Evolutionary conservation across 2,329 filamentous ascomycete species (phyloP).

Genomic region (Helicocarpus griseus): DNA sequence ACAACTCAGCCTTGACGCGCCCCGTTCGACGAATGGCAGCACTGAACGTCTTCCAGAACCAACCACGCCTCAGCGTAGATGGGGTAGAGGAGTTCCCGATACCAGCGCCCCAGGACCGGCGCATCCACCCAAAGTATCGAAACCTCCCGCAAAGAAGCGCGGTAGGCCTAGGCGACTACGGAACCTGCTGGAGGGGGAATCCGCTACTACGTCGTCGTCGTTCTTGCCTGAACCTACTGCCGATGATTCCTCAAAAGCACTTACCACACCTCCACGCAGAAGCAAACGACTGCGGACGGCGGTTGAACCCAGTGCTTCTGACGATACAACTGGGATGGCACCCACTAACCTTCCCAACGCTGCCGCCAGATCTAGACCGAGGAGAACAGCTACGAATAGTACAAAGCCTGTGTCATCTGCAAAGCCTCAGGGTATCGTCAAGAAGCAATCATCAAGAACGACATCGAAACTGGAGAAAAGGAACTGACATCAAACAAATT

Average conservation of each 20-base stretch:
- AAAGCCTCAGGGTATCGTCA: background rate
- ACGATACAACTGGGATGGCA: background rate
- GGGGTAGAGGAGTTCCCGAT: background rate
- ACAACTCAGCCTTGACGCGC: background rate
- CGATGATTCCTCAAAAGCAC: background rate
- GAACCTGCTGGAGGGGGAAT: background rate
- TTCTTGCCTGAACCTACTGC: background rate
- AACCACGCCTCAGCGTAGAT: background rate
- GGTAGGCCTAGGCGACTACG: background rate
- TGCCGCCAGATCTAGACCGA: background rate
- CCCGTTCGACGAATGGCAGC: background rate
- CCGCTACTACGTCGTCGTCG: background rate
- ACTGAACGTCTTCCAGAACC: background rate
- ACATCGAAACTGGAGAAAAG: background rate
- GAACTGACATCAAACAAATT: conserved; percentile 42
- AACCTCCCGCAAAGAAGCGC: background rate
- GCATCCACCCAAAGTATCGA: background rate
- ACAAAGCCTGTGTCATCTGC: background rate
- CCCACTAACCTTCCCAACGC: background rate
- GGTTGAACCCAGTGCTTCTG: background rate
- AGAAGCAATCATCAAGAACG: background rate
- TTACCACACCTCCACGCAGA: background rate
- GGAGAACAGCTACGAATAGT: background rate
- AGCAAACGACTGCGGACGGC: background rate
- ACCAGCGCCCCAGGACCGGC: background rate